Conservation (phyloP, 495 filamentous ascomycete species). For the Daldinia decipiens region DNA sequence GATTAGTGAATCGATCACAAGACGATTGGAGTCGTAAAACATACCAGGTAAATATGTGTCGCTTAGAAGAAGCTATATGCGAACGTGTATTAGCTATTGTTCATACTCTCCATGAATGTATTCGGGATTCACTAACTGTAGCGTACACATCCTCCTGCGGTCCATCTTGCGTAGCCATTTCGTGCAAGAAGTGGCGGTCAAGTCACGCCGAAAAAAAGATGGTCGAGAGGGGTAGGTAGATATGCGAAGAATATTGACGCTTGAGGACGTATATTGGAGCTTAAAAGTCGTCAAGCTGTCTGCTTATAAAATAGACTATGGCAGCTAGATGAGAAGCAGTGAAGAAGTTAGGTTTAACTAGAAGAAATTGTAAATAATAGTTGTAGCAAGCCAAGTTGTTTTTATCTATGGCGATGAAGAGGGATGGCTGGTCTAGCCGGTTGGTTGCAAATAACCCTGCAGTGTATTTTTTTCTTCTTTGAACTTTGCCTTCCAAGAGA, state of each 20-base stretch:
- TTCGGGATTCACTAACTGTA: constrained; percentile 56
- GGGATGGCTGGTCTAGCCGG: constrained; percentile 16
- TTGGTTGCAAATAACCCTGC: constrained; percentile 16
- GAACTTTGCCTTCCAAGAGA: constrained; percentile 20
- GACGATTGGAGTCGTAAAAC: constrained; percentile 42
- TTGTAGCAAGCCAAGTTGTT: constrained; percentile 1
- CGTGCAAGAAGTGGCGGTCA: constrained; percentile 33
- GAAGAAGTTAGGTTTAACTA: background rate
- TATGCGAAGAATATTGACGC: background rate
- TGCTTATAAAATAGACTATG: background rate
- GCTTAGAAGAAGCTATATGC: constrained; percentile 80
- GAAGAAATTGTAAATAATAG: constrained; percentile 18
- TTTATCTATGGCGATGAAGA: constrained; percentile 19
- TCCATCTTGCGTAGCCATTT: constrained; percentile 54
- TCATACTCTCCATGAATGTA: constrained; percentile 13
- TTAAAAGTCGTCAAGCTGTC: constrained; percentile 3
- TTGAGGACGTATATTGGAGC: background rate
- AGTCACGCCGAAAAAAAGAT: constrained; percentile 23
- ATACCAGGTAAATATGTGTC: constrained; percentile 91
- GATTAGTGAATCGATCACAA: constrained; percentile 42
- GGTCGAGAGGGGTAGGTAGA: constrained; percentile 31
- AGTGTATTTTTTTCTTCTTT: constrained; percentile 26
- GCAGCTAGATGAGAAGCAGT: constrained; percentile 4
- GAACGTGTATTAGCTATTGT: constrained; percentile 44
- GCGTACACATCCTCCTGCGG: constrained; percentile 64